Base-by-base conservation (phyloP, 495 filamentous ascomycete species). In the Diplogelasinospora grovesii region DNA sequence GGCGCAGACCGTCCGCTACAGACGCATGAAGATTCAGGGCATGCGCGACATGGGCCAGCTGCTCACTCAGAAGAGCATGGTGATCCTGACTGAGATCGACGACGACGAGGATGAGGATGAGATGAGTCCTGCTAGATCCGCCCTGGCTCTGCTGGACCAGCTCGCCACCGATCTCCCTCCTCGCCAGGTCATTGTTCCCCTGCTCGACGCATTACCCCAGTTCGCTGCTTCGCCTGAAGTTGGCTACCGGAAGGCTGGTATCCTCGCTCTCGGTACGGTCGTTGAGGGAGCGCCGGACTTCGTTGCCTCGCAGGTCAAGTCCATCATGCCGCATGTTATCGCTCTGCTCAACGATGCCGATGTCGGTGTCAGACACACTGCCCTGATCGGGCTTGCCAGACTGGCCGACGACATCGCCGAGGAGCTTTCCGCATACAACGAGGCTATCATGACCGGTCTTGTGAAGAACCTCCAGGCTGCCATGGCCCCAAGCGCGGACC, bases 261-360 rank as follows among this genome's bases (percentile, higher is more conserved):
- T 96, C 54, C 74, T 97, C 48, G 83, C 92, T 6, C 71, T 98
- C 4, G 92, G 90, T 39, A 93, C 87, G 70, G 89, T 85, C 52
- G 92, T 95, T 37, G 92, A 98, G 65, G 92, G 92, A 47, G 93
- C 92, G 24, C 92, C 92, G 6, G 92, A 96, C 53, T 96, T 96
- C 65, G 83, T 96, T 52, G 83, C 82, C 45, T 92, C 87, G 7
- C 89, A 96, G 69, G 75, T 94, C 54, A 72, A 80, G 54, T 77
- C 81, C 46, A 82, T 95, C 55, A 81, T 96, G 63, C 93, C 92
- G 25, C 72, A 85, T 41, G 80, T 96, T 41, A 70, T 96, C 30
- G 80, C 80, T 56, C 77, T 98, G 6, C 76, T 98, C 14, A 81
- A 84, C 50, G 92, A 98, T 51, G 70, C 74, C 4, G 87, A 87